These are phyloP conservation scores for Gnomoniopsis sp. DNA, from an alignment of 2,329 filamentous ascomycete genomes.

Conservation along the genomic window DNA sequence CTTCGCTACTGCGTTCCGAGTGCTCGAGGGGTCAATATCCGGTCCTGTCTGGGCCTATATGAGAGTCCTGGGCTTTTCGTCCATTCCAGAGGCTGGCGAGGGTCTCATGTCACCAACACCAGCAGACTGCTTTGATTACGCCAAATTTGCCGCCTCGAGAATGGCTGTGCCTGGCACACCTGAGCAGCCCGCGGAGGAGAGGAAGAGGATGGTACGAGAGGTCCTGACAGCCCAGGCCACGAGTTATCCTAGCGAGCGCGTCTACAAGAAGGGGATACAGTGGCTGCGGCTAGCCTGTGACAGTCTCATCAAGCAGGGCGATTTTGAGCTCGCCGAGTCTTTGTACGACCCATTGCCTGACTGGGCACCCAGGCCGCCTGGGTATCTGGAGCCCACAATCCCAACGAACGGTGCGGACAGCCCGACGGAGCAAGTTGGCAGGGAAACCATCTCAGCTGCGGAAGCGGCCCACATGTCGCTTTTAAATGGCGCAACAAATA, in stretches of 20 bases:
- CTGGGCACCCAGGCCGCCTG: conserved; percentile 17
- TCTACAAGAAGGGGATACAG: conserved; percentile 15
- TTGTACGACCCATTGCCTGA: conserved; percentile 19
- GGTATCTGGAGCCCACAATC: neutral
- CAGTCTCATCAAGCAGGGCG: conserved; percentile 19
- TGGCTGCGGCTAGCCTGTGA: conserved; percentile 18
- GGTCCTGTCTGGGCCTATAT: conserved; percentile 22
- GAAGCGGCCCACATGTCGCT: neutral
- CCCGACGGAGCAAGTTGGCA: too few species aligned
- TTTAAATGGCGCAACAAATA: neutral
- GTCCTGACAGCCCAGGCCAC: conserved; percentile 6
- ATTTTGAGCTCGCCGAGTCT: conserved; percentile 18
- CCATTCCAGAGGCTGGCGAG: conserved; percentile 13
- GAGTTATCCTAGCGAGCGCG: conserved; percentile 15
- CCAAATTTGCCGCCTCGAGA: conserved; percentile 15
- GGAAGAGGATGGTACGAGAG: conserved; percentile 20
- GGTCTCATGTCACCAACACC: conserved; percentile 18
- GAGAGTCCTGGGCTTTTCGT: conserved; percentile 20
- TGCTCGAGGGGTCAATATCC: conserved; percentile 20
- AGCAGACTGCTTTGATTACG: conserved; percentile 19
- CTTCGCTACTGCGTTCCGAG: conserved; percentile 20
- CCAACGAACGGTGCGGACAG: neutral
- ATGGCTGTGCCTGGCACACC: conserved; percentile 14
- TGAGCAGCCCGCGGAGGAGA: conserved; percentile 17
- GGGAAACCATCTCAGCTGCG: neutral